Base-by-base conservation (phyloP, 2,329 filamentous ascomycete species). In the Taxawa tesnikishii region DNA sequence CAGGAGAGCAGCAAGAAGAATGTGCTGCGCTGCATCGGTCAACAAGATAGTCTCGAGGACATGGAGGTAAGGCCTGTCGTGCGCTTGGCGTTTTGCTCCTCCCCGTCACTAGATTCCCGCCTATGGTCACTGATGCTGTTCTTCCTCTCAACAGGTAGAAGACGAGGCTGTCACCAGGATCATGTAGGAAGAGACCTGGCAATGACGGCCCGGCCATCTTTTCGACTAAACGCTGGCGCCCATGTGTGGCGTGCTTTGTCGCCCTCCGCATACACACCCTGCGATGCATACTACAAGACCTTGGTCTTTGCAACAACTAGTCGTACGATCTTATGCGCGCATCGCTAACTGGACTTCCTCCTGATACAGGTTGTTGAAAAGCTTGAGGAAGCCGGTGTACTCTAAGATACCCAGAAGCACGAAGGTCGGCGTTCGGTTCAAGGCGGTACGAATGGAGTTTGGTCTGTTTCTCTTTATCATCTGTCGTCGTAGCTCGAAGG, bases 1-100 rank as follows among this genome's bases (percentile, higher is more conserved):
- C 90, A 98, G 60, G 90, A 98, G 64, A 96, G 85, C 60, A 96
- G 88, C 60, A 98, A 96, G 67, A 98, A 98, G 75, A 96, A 96
- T 52, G 85, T 98, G 25, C 63, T 98, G 42, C 71, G 90, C 41
- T 94, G 88, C 53, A 98, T 98, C 54, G 83, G 83, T 36, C 90
- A 96, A 54, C 88, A 98, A 60, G 90, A 98, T 60, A 92, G 87
- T 38, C 68, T 98, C 35, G 90, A 98, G 64, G 90, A 98, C 54
- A 94, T 96, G 79, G 90, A 98, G 84, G 90, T 98, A 62, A 75
- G 83, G 15, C 16, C 18, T 6, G 5, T 28, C 27, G 14, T 11
- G 12, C 16, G 15, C 26, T 17, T 21, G 17, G 29, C 26, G 10
- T 12, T 26, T 30, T 26, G 8, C 6, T 23, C 19, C 24, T 17